Percentiles rank a stretch among this genome's conserved stretches.
phyloP scores from a whole-genome alignment of 164 flowering plant species.

The Brasenia schreberi region DNA sequence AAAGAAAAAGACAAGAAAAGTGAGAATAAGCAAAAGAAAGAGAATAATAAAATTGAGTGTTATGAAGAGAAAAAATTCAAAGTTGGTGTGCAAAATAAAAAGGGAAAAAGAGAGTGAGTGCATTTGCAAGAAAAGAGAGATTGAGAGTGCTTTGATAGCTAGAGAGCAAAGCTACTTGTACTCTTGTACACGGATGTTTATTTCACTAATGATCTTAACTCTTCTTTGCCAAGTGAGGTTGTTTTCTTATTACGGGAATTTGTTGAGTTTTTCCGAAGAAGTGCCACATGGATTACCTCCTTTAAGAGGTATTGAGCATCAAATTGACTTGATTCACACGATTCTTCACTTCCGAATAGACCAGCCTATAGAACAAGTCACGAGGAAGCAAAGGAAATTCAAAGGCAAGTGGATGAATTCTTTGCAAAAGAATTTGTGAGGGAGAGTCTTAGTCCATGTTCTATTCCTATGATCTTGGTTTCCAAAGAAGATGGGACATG shows the following conservation, averaged over 20 bases:
- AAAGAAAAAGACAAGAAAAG: neutral
- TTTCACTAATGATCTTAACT: neutral
- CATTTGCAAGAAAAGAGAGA: neutral
- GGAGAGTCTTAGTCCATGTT: constrained; percentile 7
- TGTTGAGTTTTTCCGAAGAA: neutral
- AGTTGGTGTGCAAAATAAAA: too few species aligned
- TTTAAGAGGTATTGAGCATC: constrained; percentile 1
- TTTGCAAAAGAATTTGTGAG: neutral
- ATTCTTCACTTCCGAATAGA: constrained; percentile 1
- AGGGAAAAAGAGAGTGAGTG: neutral
- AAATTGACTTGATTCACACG: neutral
- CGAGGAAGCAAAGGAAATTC: constrained; percentile 1
- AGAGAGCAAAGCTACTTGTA: neutral
- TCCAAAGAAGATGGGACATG: constrained; percentile 3
- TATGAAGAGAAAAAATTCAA: too few species aligned
- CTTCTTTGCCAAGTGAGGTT: neutral
- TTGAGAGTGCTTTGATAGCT: neutral
- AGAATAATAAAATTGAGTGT: too few species aligned
- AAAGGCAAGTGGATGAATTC: constrained; percentile 3
- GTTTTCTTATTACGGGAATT: neutral
- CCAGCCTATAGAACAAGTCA: constrained; percentile 4
- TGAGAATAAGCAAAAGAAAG: too few species aligned
- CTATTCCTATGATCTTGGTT: neutral
- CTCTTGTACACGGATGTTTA: neutral
- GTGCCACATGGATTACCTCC: constrained; percentile 2